Conservation (phyloP, 441 rosid genomes). For the Erodium moschatum region DNA sequence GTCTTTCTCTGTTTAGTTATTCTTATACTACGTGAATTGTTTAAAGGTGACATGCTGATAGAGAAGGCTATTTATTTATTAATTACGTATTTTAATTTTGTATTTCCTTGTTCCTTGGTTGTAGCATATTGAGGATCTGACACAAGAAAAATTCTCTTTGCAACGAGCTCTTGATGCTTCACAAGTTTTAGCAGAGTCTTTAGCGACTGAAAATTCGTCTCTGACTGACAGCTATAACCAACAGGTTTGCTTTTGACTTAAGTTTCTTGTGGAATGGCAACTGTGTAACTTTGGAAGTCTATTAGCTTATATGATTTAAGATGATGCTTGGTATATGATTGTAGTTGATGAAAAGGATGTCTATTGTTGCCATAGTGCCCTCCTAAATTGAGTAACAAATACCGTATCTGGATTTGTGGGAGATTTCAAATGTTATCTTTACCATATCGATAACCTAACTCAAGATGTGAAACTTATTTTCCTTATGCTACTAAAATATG, state of each 20-base stretch:
- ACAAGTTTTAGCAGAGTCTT: constrained; percentile 66
- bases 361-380: not conserved
- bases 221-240: constrained; percentile 78
- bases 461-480: too few species aligned
- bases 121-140: constrained; percentile 91
- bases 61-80: not conserved
- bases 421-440: not conserved
- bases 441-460: too few species aligned
- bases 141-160: constrained; percentile 79
- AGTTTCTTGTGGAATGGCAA: constrained; percentile 8
- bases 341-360: not conserved
- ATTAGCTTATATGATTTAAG: not conserved
- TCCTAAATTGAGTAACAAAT: not conserved
- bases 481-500: too few species aligned
- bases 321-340: not conserved
- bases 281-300: not conserved
- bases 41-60: not conserved
- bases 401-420: not conserved
- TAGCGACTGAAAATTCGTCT: constrained; percentile 83
- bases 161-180: constrained; percentile 92
- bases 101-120: constrained; percentile 11
- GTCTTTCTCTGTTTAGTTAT: constrained; percentile 9
- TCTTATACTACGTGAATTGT: not conserved
- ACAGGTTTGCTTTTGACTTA: constrained; percentile 46
- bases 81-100: not conserved